Evolutionary conservation across 129 eudicot species (phyloP).

Genomic region (Erigeron canadensis): DNA sequence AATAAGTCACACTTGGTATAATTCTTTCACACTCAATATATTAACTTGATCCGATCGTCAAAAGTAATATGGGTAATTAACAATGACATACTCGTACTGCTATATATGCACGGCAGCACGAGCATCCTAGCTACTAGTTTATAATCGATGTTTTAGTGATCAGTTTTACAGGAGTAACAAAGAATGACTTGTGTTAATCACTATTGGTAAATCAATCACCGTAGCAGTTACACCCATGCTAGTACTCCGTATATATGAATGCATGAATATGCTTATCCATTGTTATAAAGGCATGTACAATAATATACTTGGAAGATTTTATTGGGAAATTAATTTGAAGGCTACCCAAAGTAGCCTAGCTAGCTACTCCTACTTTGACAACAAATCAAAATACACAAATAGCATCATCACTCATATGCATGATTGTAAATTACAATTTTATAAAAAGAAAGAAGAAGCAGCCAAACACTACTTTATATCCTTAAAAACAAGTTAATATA

Average conservation of each 20-base stretch:
- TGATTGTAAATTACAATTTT: conserved; percentile 17
- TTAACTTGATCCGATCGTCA: too few species aligned
- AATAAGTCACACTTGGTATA: too few species aligned
- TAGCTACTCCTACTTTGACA: background rate
- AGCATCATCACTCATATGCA: conserved; percentile 29
- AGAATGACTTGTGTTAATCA: too few species aligned
- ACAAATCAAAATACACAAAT: conserved; percentile 31
- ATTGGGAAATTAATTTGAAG: conserved; percentile 10
- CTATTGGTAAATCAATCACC: too few species aligned
- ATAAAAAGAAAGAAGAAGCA: background rate
- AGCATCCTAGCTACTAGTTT: too few species aligned
- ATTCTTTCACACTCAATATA: too few species aligned
- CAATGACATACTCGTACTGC: too few species aligned
- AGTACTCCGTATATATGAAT: background rate
- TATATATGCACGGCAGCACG: too few species aligned
- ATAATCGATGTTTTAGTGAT: too few species aligned
- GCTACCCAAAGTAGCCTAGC: conserved; percentile 25
- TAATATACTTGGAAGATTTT: background rate
- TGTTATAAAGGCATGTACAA: background rate
- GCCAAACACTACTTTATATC: conserved; percentile 23
- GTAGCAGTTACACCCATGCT: too few species aligned
- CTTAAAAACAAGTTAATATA: conserved; percentile 26
- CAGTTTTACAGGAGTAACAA: too few species aligned
- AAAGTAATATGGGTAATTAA: too few species aligned
- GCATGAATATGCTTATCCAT: background rate